Evolutionary conservation across 176 grass and related monocot species (phyloP), one percentile per base, ranked within the genome.

Genomic region (Tillandsia fasciculata): DNA sequence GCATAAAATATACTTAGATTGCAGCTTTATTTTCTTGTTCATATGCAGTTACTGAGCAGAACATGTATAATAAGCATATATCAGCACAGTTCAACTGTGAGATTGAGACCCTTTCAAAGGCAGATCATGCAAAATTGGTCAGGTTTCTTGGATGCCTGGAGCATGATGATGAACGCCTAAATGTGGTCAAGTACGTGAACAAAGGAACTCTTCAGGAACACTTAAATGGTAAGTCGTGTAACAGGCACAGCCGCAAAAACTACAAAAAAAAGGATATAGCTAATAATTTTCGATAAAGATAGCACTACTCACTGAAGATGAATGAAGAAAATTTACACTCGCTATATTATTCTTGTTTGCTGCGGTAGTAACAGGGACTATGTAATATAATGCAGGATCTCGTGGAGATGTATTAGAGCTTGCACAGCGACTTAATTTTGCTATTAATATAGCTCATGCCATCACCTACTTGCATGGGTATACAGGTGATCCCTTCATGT

Each of bases 151-250:
- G 93, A 42, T 89, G 86, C 12, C 24, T 92, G 59, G 93, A 92
- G 22, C 72, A 84, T 18, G 76, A 85, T 53, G 81, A 84, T 74
- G 88, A 96, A 70, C 83, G 71, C 48, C 9, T 96, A 20, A 83
- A 92, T 69, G 63, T 92, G 49, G 81, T 92, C 10, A 88, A 96
- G 74, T 90, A 92, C 27, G 68, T 92, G 51, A 89, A 53, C 57
- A 92, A 96, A 66, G 88, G 93, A 78, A 89, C 79, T 74, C 83
- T 92, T 63, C 86, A 86, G 48, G 81, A 89, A 78, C 92, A 96
- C 72, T 80, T 96, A 73, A 86, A 96, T 77, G 92, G 92, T 96
- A 84, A 11, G 79, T 89, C 12, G 49, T 59, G 9, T 42, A 23
- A 15, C 26, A 57, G 24, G 24, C 12, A 22, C 5, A 76, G 47